Evolutionary conservation across 2,329 filamentous ascomycete genomes (phyloP), one percentile per base, ranked within the genome.

Genomic region (Beauveria bassiana): DNA sequence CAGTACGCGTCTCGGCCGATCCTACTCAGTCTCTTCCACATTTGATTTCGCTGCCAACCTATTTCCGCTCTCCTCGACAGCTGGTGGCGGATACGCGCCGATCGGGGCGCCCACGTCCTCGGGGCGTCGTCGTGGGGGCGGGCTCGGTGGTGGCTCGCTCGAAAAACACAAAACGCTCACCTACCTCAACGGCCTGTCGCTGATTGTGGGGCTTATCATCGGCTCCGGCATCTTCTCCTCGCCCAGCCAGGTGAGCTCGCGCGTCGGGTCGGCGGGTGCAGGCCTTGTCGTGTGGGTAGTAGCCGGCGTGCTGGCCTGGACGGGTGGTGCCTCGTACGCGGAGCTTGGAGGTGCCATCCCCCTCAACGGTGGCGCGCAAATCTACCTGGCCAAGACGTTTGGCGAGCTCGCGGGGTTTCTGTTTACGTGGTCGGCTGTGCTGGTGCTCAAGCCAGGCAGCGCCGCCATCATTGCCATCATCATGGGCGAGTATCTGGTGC

Each of bases 141-240:
- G n/a, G 14, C 70, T 89, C 24, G 84, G 85, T n/a, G 89, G 88
- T 64, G 88, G 84, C n/a, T 91, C 89, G 46, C 76, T 98, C 65
- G 95, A 99, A 79, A 95, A 91, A 73, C 89, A 96, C 78, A 99
- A 99, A 79, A 96, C 90, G 16, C 77, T 99, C 74, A 98, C 95
- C 31, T 98, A 93, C 71, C 72, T 98, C 52, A 99, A 99, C 73
- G 95, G 95, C 1, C 75, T 99, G 62, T 96, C 91, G 26, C 79
- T 99, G 62, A 90, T 99, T 55, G 84, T 98, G 54, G 93, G 95
- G 1, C 77, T 99, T 65, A 96, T 98, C 67, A 98, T 99, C 70
- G 95, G 95, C 3, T 96, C 91, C 26, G 95, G 93, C 16, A 97
- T 99, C 70, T 99, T 98, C 76, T 96, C 91, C 3, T 96, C 91